Evolutionary conservation across 139 green algal species (phyloP).

Genomic region (Picochlorum costavermella): DNA sequence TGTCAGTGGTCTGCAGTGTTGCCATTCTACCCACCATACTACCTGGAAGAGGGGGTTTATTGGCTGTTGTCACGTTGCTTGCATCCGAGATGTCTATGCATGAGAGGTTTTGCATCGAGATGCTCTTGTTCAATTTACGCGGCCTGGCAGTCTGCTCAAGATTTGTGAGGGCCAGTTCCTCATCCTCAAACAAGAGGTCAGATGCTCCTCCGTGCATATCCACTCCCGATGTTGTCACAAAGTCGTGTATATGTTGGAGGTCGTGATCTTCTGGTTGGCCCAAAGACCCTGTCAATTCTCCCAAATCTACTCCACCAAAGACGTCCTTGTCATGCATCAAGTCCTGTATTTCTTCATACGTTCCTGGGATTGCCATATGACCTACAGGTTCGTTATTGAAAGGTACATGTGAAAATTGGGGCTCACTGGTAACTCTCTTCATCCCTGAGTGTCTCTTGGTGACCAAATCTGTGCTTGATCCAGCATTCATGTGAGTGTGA

Average conservation of each 20-base stretch:
- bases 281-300: conserved; percentile 3
- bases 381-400: background rate
- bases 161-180: conserved; percentile 19
- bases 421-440: background rate
- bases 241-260: background rate
- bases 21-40: background rate
- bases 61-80: background rate
- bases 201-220: background rate
- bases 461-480: background rate
- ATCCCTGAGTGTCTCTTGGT: conserved; percentile 16
- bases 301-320: conserved; percentile 24
- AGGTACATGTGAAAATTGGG: background rate
- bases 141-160: conserved; percentile 24
- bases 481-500: background rate
- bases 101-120: conserved; percentile 18
- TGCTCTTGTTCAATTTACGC: conserved; percentile 25
- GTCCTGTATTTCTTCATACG: conserved; percentile 11
- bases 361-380: background rate
- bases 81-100: background rate
- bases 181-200: conserved; percentile 18
- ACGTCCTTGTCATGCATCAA: conserved; percentile 18
- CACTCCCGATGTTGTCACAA: background rate
- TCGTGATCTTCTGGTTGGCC: background rate
- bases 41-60: background rate
- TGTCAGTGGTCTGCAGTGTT: background rate